Evolutionary conservation across 345 rosid genomes (phyloP).

Genomic region (Raphanus sativus): DNA sequence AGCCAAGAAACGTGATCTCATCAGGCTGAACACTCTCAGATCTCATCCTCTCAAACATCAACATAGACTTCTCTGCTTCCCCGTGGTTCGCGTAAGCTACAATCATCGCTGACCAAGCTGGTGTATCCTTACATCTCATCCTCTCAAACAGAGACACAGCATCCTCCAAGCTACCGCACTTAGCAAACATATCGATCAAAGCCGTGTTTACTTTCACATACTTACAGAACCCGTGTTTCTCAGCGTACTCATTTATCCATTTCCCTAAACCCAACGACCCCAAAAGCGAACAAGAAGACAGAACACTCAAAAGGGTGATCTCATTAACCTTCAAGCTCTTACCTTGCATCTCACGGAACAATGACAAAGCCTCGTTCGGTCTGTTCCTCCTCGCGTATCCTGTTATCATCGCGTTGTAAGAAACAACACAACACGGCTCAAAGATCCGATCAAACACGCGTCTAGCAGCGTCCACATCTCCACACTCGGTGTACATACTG

Average conservation of each 20-base stretch:
- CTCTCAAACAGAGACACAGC: constrained; percentile 57
- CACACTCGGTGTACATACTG: constrained; percentile 65
- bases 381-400: constrained; percentile 65
- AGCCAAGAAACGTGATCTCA: constrained; percentile 74
- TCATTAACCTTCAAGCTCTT: constrained; percentile 60
- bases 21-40: constrained; percentile 53
- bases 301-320: constrained; percentile 70
- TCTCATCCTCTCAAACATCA: constrained; percentile 62
- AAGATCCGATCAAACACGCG: constrained; percentile 54
- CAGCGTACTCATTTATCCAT: constrained; percentile 78
- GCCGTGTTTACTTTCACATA: constrained; percentile 75
- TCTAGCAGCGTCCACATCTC: constrained; percentile 61
- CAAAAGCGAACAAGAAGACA: constrained; percentile 77
- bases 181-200: constrained; percentile 83
- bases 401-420: constrained; percentile 71
- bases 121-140: constrained; percentile 64
- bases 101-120: constrained; percentile 86
- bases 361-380: constrained; percentile 69
- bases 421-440: constrained; percentile 70
- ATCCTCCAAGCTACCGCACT: constrained; percentile 83
- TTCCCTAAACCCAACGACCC: constrained; percentile 83
- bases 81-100: constrained; percentile 86
- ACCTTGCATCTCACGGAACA: constrained; percentile 71
- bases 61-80: constrained; percentile 57
- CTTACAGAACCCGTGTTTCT: constrained; percentile 48